Evolutionary conservation across 1,139 yeast genomes (phyloP), one percentile per base, ranked within the genome.

Genomic region (Saccharomyces pastorianus): DNA sequence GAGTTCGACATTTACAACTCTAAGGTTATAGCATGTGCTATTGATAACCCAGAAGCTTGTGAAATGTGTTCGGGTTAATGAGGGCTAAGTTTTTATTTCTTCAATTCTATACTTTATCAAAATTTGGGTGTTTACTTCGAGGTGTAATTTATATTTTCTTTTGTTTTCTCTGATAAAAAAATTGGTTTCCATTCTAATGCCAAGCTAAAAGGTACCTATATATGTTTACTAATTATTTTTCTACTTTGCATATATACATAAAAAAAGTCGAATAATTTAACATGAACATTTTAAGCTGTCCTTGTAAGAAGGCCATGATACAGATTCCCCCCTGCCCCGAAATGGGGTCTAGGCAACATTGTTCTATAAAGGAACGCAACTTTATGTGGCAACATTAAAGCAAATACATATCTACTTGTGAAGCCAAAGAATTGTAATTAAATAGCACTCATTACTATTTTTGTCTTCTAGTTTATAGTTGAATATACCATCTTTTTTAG

Each of bases 31-130:
- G 96, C 97, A 47, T 93, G 99, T 78, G 96, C 98, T 54, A 90
- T 93, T 71, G 84, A 87, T 71, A 93, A 93, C 76, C 97, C 97
- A 57, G 98, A 88, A 74, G 83, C 98, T 50, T 93, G 99, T 76
- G 93, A 93, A 70, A 93, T 93, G 99, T 93, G 99, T 78, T 91
- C 98, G 59, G 98, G 98, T 77, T 93, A 77, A 74, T 51, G 20
- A 17, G 44, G 44, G 44, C 20, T 38, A 17, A 34, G 14, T 38
- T 38, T 17, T 38, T 38, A 8, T 38, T 20, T 5, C 9, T 38
- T 38, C 25, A 4, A 11, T 38, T 38, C 25, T 38, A 17, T 32
- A n/a, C 42, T 38, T 38, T 38, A 20, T 20, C 13, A 17, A 17
- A 38, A 38, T 38, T 38, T 38, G 44, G 44, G 44, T 38, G 25